Evolutionary conservation across 1,284 basidiomycete genomes (phyloP).

Genomic region (Athelia psychrophila): DNA sequence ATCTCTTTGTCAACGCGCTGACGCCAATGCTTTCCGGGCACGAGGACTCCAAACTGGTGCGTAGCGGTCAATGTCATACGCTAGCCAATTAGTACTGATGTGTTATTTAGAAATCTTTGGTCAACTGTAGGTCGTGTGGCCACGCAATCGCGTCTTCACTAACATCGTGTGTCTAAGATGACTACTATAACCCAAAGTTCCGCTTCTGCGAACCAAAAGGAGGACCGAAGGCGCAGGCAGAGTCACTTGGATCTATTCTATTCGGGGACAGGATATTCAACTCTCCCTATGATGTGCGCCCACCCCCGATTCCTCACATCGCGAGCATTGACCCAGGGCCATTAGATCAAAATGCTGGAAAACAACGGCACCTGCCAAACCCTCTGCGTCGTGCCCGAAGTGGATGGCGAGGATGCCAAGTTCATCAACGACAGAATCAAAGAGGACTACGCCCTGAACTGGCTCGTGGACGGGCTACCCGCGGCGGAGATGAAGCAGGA

Average conservation of each 20-base stretch:
- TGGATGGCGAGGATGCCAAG: slow-evolving; percentile 72
- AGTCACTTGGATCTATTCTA: slow-evolving; percentile 89
- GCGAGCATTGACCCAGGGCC: slow-evolving; percentile 8
- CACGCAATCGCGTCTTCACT: slow-evolving; percentile 11
- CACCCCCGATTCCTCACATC: slow-evolving; percentile 5
- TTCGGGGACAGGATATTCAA: slow-evolving; percentile 96
- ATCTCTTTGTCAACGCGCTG: slow-evolving; percentile 82
- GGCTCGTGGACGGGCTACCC: slow-evolving; percentile 93
- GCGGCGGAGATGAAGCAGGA: slow-evolving; percentile 91
- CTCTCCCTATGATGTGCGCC: slow-evolving; percentile 80
- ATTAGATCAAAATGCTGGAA: slow-evolving; percentile 73
- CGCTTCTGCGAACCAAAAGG: slow-evolving; percentile 84
- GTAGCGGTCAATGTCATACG: slow-evolving; percentile 24
- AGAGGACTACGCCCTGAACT: slow-evolving; percentile 94
- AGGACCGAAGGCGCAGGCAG: slow-evolving; percentile 79
- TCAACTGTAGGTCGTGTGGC: slow-evolving; percentile 59
- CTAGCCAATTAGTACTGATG: not conserved
- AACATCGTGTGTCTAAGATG: slow-evolving; percentile 43
- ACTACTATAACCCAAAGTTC: slow-evolving; percentile 86
- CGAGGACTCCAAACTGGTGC: slow-evolving; percentile 77
- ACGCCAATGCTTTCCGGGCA: slow-evolving; percentile 77
- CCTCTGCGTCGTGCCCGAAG: slow-evolving; percentile 61
- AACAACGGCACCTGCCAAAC: slow-evolving; percentile 74
- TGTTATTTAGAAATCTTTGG: slow-evolving; percentile 67
- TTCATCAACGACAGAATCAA: slow-evolving; percentile 92